Base-by-base conservation (phyloP, 1,284 basidiomycete species). In the Cystobasidium sp. region DNA sequence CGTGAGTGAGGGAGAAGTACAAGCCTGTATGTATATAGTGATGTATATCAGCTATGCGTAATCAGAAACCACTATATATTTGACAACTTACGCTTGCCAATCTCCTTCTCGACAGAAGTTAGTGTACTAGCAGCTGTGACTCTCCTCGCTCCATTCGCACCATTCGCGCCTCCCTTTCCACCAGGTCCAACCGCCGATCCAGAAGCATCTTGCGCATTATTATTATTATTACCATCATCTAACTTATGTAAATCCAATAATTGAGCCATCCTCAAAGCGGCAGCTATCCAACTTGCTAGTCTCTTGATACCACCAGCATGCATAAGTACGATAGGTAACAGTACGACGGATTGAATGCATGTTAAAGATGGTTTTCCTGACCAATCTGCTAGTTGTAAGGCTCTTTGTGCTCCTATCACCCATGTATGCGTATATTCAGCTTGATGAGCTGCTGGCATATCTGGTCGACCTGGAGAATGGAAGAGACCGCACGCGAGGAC, bases 371-470 rank as follows among this genome's bases (percentile, higher is more conserved):
- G 68, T 39, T 68, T 63, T 4, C 74, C 68, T 51, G 68, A 65
- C 74, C 74, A 75, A 55, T 75, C 74, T n/a, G 74, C 68, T 20
- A 75, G 41, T 43, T 55, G 52, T 24, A 75, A 37, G 31, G 74
- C 74, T 55, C 66, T 46, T 44, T 75, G 74, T 1, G 65, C 66
- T 43, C 74, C 74, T 44, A 71, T 53, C 7, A 75, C 68, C 74
- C 74, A 75, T 14, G 67, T 75, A 47, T 75, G 55, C 39, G 68
- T 71, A 47, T 70, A 75, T 56, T 75, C 74, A 14, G 74, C 56
- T 58, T 71, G 68, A 51, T 75, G 74, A 16, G 51, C 51, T 46
- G 61, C 41, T 3, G 58, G 37, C 43, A 70, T 66, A 24, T 75
- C 74, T 3, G 52, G 47, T 47, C 66, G 10, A 43, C 58, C 71